Base-by-base conservation (phyloP, 1,284 basidiomycete genomes). In the Phylloporus sp. region DNA sequence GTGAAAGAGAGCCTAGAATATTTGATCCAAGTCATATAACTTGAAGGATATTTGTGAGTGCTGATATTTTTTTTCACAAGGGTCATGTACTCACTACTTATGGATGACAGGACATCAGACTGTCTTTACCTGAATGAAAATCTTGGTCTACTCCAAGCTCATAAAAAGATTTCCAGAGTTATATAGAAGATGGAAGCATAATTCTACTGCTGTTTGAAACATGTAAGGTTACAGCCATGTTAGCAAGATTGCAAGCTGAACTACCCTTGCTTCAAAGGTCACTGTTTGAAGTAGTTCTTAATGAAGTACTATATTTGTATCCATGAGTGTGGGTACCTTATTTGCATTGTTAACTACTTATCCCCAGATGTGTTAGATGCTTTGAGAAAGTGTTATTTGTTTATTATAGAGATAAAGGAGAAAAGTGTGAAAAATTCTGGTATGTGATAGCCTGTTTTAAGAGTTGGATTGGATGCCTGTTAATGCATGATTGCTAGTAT, bases 91-190 rank as follows among this genome's bases (percentile, higher is more conserved):
- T 61, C 49, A 56, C 24, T 3, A 28, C 7, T 32, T 34, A 6
- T 44, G 49, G 20, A 51, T 8, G 4, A 31, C 17, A 81, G 61
- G 44, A 15, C 3, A 32, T 65, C 39, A 0, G 72, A 74, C 17
- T 59, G 65, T 11, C 68, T 83, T 29, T 51, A 56, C 6, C 40
- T 83, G 8, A 67, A 37, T 8, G 66, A 74, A 34, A 2, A 69
- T 75, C 1, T 67, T 84, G 26, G 39, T 77, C 37, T n/a, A 71
- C 2, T 37, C 62, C 5, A 79, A 78, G 0, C 71, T 84, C 1
- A 50, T 62, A 7, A 66, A 66, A 31, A 72, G 74, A 8, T 79
- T 72, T 69, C 50, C 24, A 13, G 28, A 24, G 2, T n/a, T 28
- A 29, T 60, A 51, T 24, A 24, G 34, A 22, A 2, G 54, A 20